These are phyloP conservation scores for Spiraea crenata DNA, from an alignment of 331 rosid species.

Conservation along the genomic window DNA sequence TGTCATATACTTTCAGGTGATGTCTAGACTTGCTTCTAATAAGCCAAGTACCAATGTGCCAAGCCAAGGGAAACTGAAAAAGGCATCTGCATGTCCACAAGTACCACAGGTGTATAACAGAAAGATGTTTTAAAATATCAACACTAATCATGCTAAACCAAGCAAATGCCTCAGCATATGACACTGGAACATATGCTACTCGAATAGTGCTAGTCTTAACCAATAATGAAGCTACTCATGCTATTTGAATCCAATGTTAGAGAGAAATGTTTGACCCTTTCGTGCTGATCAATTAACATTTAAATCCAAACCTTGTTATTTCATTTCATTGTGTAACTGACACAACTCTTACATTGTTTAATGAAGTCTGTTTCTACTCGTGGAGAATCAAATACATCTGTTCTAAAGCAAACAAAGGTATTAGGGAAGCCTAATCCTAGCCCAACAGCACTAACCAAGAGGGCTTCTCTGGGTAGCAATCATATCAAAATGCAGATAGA, in stretches of 20 bases:
- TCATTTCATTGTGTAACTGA: not conserved
- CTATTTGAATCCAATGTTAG: not conserved
- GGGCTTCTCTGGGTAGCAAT: slow-evolving; percentile 55
- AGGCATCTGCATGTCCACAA: slow-evolving; percentile 44
- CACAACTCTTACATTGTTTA: not conserved
- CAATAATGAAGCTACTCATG: not conserved
- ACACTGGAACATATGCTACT: not conserved
- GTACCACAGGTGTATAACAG: slow-evolving; percentile 45
- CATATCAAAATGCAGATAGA: slow-evolving; percentile 46
- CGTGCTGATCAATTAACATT: not conserved
- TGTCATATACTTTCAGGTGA: slow-evolving; percentile 43
- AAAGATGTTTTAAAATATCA: not conserved
- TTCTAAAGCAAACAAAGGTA: slow-evolving; percentile 52
- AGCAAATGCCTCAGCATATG: not conserved
- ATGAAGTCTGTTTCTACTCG: slow-evolving; percentile 31
- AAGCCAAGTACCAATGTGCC: slow-evolving; percentile 47
- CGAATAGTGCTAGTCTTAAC: not conserved
- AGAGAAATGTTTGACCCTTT: not conserved
- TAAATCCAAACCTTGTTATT: not conserved
- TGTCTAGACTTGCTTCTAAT: slow-evolving; percentile 45
- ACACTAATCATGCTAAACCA: not conserved
- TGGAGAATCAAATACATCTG: slow-evolving; percentile 36
- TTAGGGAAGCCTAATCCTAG: slow-evolving; percentile 45
- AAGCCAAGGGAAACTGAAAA: slow-evolving; percentile 46
- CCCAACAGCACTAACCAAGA: slow-evolving; percentile 54